Percentiles rank a stretch among this genome's conserved stretches.
Conservation (phyloP, 352 stramenopile genomes). For the Paralagenidium karlingii region DNA sequence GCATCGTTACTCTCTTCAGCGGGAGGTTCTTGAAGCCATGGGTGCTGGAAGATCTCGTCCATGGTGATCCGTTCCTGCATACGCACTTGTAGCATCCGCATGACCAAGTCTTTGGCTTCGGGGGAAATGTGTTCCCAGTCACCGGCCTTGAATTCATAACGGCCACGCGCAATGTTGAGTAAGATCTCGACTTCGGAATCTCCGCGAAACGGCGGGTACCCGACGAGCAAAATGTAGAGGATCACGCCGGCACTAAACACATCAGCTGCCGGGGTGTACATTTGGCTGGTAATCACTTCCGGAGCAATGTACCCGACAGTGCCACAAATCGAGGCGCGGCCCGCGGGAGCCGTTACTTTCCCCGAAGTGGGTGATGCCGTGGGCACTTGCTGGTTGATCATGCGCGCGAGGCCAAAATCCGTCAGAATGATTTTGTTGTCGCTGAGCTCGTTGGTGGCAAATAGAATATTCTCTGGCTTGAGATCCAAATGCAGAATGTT, state of each 20-base stretch:
- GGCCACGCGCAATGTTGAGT: slow-evolving; percentile 58
- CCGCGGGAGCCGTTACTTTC: slow-evolving; percentile 38
- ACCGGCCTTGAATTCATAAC: slow-evolving; percentile 51
- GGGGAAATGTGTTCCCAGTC: slow-evolving; percentile 49
- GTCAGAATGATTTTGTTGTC: slow-evolving; percentile 61
- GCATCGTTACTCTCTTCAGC: slow-evolving; percentile 16
- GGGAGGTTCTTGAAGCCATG: slow-evolving; percentile 42
- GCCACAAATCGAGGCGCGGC: slow-evolving; percentile 56
- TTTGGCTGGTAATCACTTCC: slow-evolving; percentile 52
- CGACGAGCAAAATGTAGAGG: slow-evolving; percentile 65
- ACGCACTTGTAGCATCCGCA: slow-evolving; percentile 61
- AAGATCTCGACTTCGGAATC: slow-evolving; percentile 66
- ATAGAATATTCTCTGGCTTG: slow-evolving; percentile 74
- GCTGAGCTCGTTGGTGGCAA: slow-evolving; percentile 23
- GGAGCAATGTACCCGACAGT: slow-evolving; percentile 73
- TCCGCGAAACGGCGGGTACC: slow-evolving; percentile 62
- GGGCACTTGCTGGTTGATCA: slow-evolving; percentile 47
- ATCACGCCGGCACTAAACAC: slow-evolving; percentile 77
- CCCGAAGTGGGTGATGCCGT: slow-evolving; percentile 6
- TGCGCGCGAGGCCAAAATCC: slow-evolving; percentile 62
- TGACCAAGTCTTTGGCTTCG: slow-evolving; percentile 48
- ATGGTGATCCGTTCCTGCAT: slow-evolving; percentile 60
- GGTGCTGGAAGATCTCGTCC: slow-evolving; percentile 40
- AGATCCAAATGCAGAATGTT: slow-evolving; percentile 74
- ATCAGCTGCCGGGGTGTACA: slow-evolving; percentile 52